Percentiles rank a stretch among this genome's conserved stretches.
These are phyloP conservation scores for Xylaria sp. DNA, from an alignment of 495 filamentous ascomycete species.

Conservation along the genomic window DNA sequence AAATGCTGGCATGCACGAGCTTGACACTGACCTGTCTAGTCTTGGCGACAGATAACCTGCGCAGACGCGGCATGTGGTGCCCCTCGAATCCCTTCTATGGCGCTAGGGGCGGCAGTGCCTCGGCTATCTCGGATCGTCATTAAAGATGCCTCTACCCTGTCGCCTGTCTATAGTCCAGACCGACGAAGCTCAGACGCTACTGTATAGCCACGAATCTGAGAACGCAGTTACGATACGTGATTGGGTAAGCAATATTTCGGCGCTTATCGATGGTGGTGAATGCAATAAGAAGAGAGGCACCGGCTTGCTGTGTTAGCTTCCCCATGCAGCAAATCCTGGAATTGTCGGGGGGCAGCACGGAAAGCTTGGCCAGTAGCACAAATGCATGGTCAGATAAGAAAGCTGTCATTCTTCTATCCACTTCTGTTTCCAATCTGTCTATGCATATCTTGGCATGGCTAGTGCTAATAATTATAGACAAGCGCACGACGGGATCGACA, in stretches of 20 bases:
- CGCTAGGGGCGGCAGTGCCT: constrained; percentile 21
- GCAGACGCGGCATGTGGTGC: constrained; percentile 1
- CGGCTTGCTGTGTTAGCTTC: background rate
- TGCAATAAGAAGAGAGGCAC: constrained; percentile 9
- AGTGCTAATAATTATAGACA: background rate
- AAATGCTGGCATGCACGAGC: constrained; percentile 3
- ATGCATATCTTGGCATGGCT: background rate
- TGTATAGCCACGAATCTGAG: constrained; percentile 18
- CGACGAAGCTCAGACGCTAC: constrained; percentile 21
- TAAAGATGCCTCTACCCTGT: constrained; percentile 13
- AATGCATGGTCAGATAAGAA: background rate
- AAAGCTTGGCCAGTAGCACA: constrained; percentile 6
- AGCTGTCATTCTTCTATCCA: background rate
- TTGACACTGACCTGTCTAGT: constrained; percentile 8
- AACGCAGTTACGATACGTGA: constrained; percentile 11
- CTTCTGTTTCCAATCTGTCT: background rate
- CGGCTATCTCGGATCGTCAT: constrained; percentile 27
- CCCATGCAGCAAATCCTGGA: background rate
- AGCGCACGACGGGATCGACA: background rate
- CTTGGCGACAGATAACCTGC: constrained; percentile 23
- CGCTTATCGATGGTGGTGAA: constrained; percentile 23
- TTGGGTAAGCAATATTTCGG: constrained; percentile 19
- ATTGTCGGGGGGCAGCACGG: constrained; percentile 4
- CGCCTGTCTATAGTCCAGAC: constrained; percentile 27
- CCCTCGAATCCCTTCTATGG: background rate